Base-by-base conservation (phyloP, 495 filamentous ascomycete genomes). In the Opeltia flavorubescens region DNA sequence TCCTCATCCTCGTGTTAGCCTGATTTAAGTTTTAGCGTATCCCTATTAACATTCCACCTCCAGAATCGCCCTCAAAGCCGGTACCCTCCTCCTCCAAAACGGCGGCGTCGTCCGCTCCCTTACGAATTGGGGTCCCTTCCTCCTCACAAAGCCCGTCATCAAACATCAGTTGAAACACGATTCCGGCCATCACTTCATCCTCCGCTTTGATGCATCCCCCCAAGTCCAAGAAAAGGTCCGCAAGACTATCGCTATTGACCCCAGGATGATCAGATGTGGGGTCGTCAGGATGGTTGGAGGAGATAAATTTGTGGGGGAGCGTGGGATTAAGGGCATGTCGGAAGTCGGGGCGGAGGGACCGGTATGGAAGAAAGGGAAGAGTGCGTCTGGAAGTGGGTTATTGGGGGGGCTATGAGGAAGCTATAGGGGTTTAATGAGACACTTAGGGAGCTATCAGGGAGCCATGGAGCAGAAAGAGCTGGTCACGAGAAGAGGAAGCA, bases 171-270 rank as follows among this genome's bases (percentile, higher is more conserved):
- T 79, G 47, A 72, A 73, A 46, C 81, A 96, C 70, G 76, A 75
- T 45, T 71, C 74, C 29, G 91, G 93, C 27, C 88, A 95, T 65
- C 94, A 96, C 71, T 98, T 98, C 69, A 79, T 94, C 59, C 85
- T 98, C 86, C 85, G 91, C 50, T 98, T 93, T 67, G 91, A 98
- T 62, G 58, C 80, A 27, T 77, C 75, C 35, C 72, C 76, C 20
- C 50, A 64, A 33, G 81, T 82, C 12, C 89, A 96, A 66, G 63
- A 78, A 35, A 71, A 72, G 35, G 73, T 96, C 4, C 71, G 77
- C 51, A 68, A 78, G 47, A 88, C 83, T 17, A 66, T 96, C 55
- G 71, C 75, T n/a, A 68, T 94, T 57, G 91, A 98, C 61, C 88
- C 93, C 18, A 70, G 91, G 55, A 83, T 95, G 77, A 83, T 98